Evolutionary conservation across 306 rosid species (phyloP).

Genomic region (Cucurbita moschata): DNA sequence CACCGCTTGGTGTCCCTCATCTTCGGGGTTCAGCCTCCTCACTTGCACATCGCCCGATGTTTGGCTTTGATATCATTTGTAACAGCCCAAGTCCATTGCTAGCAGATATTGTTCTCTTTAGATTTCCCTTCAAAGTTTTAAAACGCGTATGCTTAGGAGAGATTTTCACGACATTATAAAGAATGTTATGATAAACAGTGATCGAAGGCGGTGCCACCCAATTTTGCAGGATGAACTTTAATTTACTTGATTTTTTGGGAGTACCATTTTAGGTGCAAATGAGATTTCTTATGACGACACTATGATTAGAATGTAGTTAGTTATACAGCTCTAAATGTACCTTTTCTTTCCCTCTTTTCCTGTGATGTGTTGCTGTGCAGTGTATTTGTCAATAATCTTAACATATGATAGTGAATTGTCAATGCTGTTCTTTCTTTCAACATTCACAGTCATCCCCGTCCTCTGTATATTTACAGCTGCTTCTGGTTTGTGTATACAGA

Average conservation of each 20-base stretch:
- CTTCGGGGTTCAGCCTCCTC: too few species aligned
- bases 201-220: neutral
- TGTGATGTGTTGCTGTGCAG: neutral
- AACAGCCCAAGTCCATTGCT: too few species aligned
- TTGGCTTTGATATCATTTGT: too few species aligned
- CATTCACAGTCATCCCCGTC: neutral
- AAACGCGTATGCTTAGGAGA: too few species aligned
- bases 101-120: too few species aligned
- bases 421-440: neutral
- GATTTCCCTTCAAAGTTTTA: too few species aligned
- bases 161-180: too few species aligned
- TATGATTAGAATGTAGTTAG: neutral
- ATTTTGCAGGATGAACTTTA: neutral
- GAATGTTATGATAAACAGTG: neutral
- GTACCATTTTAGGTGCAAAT: neutral
- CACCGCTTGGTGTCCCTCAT: too few species aligned
- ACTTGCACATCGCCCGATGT: too few species aligned
- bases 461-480: slow-evolving; percentile 5
- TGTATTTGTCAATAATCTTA: neutral
- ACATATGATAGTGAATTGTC: neutral
- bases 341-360: neutral
- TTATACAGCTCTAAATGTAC: neutral
- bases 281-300: neutral
- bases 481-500: slow-evolving; percentile 33
- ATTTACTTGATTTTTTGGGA: neutral